Evolutionary conservation across 257 asterid species (phyloP), one percentile per base, ranked within the genome.

Genomic region (Solanum sitiens): DNA sequence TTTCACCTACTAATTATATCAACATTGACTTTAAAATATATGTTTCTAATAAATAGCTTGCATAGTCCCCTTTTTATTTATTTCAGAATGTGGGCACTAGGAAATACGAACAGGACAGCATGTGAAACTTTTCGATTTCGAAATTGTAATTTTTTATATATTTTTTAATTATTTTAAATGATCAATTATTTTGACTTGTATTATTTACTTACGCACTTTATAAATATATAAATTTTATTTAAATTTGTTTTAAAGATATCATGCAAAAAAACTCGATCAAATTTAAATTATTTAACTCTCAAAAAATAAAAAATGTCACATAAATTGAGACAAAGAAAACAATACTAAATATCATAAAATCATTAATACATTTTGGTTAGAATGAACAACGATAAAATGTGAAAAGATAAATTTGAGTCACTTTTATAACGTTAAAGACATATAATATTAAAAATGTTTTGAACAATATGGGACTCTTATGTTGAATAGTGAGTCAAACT

Each of bases 281-380:
- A 47, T 2, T 47, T 47, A 47, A 47, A 50, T 0, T 6, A 50
- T 50, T 50, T 15, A 0, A 50, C 23, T 50, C 23, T 50, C 1
- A 0, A 50, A 50, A 50, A 50, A 50, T 0, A 8, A 15, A 15
- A 50, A 50, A 1, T 15, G 0, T 0, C 61, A 50, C 61, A 50
- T 15, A 50, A 50, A 15, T 50, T 50, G 0, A 1, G 3, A 15
- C 21, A 50, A 0, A 6, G 0, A 0, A 0, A 50, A 0, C 5
- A 50, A 3, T 50, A 16, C 63, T 16, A 53, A 3, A 53, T 53
- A 53, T 53, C 63, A 16, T 53, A 16, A 6, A 53, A 6, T 18
- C 63, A 0, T 53, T 10, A 53, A 53, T 23, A 53, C 63, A 53
- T 0, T 53, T 53, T 16, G 23, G 23, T 53, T 53, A 16, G 16